Evolutionary conservation across 2,329 filamentous ascomycete species (phyloP), one percentile per base, ranked within the genome.

Genomic region (Emmonsiellopsis sp.): DNA sequence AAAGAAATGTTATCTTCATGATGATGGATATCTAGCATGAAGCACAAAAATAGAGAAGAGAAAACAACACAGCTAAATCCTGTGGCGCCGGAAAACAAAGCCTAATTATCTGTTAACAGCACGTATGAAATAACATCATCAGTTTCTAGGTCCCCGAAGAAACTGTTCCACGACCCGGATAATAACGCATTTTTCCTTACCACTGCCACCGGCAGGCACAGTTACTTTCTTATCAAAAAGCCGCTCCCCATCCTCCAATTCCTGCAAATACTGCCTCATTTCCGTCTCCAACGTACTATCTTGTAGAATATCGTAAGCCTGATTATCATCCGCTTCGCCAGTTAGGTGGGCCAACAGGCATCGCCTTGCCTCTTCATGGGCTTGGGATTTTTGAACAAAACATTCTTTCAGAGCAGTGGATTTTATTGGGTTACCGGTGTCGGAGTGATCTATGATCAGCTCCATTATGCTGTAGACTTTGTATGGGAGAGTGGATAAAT

Each of bases 101-200:
- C n/a, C n/a, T n/a, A n/a, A n/a, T n/a, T n/a, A n/a, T n/a, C n/a
- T n/a, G n/a, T n/a, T n/a, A n/a, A n/a, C n/a, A n/a, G n/a, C n/a
- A n/a, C n/a, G n/a, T n/a, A 5, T 37, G n/a, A 13, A 13, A 16
- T 31, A 7, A 26, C 11, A n/a, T 37, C 20, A 26, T 42, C 52
- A 58, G 31, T 58, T 58, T 35, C 54, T 52, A 11, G 56, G 56
- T 10, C 56, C 54, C 11, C 56, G 48, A 16, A 58, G 54, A 2
- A 58, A 52, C 20, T 56, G 42, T 42, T 58, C 56, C 15, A 44
- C 16, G 15, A 58, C 56, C 42, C 42, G 55, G 32, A 56, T 37
- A 15, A 31, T 46, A 30, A 58, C 54, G 16, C 50, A 43, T 7
- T 56, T 49, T 37, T 10, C 30, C 20, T 45, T n/a, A 5, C 54